Conservation (phyloP, 257 asterid species). For the Nicotiana sylvestris region DNA sequence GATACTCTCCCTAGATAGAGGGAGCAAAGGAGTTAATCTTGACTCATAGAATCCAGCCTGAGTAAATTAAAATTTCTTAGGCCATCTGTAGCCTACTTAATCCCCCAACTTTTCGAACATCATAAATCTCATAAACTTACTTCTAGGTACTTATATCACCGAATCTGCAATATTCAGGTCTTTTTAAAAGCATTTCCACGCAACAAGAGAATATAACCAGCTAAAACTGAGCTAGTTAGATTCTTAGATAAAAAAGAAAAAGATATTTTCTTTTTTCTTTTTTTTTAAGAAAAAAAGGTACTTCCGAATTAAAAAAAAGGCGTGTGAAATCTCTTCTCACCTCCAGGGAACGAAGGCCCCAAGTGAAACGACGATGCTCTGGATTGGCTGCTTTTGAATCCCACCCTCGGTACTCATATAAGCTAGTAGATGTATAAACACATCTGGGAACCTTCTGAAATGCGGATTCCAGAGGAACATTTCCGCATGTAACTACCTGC, state of each 20-base stretch:
- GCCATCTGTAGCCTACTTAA: neutral
- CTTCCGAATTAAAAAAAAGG: neutral
- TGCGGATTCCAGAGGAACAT: slow-evolving; percentile 77
- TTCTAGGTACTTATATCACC: neutral
- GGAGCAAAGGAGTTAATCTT: neutral
- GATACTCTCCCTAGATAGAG: neutral
- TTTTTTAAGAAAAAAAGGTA: neutral
- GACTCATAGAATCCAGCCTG: neutral
- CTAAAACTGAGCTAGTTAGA: neutral
- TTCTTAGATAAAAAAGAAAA: no score
- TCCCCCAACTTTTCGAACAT: neutral
- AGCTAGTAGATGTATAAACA: slow-evolving; percentile 72
- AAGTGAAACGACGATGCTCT: slow-evolving; percentile 68
- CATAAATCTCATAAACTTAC: neutral
- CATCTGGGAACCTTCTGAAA: slow-evolving; percentile 84
- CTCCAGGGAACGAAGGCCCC: slow-evolving; percentile 76
- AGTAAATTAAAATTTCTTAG: neutral
- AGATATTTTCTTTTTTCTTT: no score
- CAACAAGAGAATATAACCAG: neutral
- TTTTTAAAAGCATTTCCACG: neutral
- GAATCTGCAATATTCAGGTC: neutral
- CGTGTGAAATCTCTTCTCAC: slow-evolving; percentile 24
- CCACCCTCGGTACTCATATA: slow-evolving; percentile 79
- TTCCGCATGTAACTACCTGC: slow-evolving; percentile 92
- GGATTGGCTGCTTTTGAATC: slow-evolving; percentile 72